Evolutionary conservation across 2,329 filamentous ascomycete species (phyloP).

Genomic region (Aspergillus hiratsukae): DNA sequence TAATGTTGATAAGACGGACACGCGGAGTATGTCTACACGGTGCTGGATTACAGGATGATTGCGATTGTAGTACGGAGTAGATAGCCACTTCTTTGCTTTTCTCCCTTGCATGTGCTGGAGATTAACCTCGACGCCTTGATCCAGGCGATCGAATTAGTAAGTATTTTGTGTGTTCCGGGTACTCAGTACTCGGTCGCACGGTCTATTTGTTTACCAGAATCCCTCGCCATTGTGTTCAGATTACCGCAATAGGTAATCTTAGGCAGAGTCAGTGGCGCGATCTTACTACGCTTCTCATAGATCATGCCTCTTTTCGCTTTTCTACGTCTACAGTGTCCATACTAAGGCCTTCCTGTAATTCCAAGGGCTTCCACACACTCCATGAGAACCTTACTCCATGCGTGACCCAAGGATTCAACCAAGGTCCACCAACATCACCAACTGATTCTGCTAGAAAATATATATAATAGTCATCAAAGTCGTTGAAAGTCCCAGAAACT

Average conservation of each 20-base stretch:
- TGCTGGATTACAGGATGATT: neutral
- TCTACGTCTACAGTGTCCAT: neutral
- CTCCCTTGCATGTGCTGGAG: slow-evolving; percentile 19
- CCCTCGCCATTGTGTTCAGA: neutral
- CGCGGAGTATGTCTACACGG: slow-evolving; percentile 7
- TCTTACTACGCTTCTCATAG: neutral
- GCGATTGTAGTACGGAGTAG: neutral
- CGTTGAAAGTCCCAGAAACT: no score
- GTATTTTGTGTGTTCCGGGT: no score
- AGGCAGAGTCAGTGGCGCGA: neutral
- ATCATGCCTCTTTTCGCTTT: no score
- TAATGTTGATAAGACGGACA: slow-evolving; percentile 15
- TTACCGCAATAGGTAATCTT: neutral
- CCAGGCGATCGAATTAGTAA: neutral
- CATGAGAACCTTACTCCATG: neutral
- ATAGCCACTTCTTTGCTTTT: neutral
- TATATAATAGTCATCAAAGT: neutral
- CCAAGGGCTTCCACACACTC: neutral
- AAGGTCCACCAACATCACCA: neutral
- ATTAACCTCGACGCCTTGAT: slow-evolving; percentile 1
- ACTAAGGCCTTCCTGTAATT: neutral
- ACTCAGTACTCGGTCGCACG: no score
- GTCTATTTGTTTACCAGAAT: neutral
- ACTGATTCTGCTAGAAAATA: neutral
- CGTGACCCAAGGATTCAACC: neutral